Percentiles rank a stretch among this genome's conserved stretches.
Evolutionary conservation across 2,329 filamentous ascomycete species (phyloP).

Genomic region (Calcarisporium arbuscula): DNA sequence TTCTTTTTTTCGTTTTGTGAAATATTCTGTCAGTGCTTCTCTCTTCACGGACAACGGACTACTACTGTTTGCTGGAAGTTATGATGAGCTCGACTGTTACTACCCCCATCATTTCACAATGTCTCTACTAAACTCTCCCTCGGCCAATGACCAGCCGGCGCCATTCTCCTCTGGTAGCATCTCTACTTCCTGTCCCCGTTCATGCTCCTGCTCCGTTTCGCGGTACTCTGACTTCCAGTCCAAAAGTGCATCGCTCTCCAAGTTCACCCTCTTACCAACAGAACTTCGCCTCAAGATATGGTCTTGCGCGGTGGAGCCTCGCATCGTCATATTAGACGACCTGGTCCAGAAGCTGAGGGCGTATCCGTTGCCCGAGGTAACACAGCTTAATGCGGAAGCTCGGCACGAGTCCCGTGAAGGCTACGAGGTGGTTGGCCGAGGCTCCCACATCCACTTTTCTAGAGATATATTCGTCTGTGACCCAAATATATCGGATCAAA

Average conservation of each 20-base stretch:
- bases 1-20: too few relatives aligned
- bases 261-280: conserved; percentile 24
- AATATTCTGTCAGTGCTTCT: too few relatives aligned
- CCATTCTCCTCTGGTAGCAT: too few relatives aligned
- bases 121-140: too few relatives aligned
- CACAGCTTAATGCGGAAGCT: conserved; percentile 29
- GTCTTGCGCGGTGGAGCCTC: conserved; percentile 29
- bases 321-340: conserved; percentile 28
- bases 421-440: conserved; percentile 27
- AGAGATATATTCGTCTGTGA: conserved; percentile 32
- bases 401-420: conserved; percentile 26
- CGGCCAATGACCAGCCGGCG: too few relatives aligned
- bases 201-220: conserved; percentile 10
- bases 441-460: conserved; percentile 30
- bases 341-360: conserved; percentile 21
- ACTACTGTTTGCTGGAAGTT: too few relatives aligned
- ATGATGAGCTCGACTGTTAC: too few relatives aligned
- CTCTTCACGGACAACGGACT: too few relatives aligned
- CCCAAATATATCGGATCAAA: conserved; percentile 27
- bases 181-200: too few relatives aligned
- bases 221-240: conserved; percentile 4
- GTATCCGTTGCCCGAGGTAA: conserved; percentile 28
- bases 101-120: too few relatives aligned
- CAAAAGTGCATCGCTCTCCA: conserved; percentile 5
- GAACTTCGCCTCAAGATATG: conserved; percentile 33